Conservation (phyloP, 2,329 filamentous ascomycete genomes). For the Metarhizium album region DNA sequence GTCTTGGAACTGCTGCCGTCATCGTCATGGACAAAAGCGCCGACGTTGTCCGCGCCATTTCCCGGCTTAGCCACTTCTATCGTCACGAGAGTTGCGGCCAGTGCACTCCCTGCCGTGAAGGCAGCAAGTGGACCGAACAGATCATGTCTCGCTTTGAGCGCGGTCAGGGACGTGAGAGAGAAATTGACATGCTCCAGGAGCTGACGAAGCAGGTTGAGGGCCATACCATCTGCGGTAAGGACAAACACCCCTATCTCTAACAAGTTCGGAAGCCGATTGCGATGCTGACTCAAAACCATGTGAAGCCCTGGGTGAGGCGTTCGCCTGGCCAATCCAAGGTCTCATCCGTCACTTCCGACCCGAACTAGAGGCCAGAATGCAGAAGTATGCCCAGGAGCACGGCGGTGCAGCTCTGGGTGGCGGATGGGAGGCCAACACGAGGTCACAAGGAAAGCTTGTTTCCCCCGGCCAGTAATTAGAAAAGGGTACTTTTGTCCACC, state of each 20-base stretch:
- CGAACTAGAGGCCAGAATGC: conserved; percentile 85
- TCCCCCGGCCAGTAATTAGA: conserved; percentile 72
- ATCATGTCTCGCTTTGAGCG: conserved; percentile 97
- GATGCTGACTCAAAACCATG: background rate
- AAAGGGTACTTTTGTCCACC: conserved; percentile 7
- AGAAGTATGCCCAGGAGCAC: conserved; percentile 61
- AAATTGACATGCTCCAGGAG: conserved; percentile 99
- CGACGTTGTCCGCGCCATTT: conserved; percentile 89
- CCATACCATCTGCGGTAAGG: conserved; percentile 90
- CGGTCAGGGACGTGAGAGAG: conserved; percentile 75
- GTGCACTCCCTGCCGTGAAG: conserved; percentile 98
- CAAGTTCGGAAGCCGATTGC: background rate
- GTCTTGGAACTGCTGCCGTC: conserved; percentile 92
- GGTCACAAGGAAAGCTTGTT: conserved; percentile 70
- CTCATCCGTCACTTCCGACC: conserved; percentile 97
- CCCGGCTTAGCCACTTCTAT: conserved; percentile 91
- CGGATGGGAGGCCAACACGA: conserved; percentile 71
- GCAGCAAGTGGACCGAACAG: conserved; percentile 97
- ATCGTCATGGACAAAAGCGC: conserved; percentile 99
- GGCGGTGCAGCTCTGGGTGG: conserved; percentile 72
- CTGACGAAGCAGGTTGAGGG: conserved; percentile 98
- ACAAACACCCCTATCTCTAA: background rate
- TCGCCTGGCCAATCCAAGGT: conserved; percentile 97
- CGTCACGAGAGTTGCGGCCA: conserved; percentile 97
- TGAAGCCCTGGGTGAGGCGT: conserved; percentile 86